Percentiles rank a stretch among this genome's conserved stretches.
Conservation (phyloP, 2,329 filamentous ascomycete genomes). For the Verticillium nubilum region DNA sequence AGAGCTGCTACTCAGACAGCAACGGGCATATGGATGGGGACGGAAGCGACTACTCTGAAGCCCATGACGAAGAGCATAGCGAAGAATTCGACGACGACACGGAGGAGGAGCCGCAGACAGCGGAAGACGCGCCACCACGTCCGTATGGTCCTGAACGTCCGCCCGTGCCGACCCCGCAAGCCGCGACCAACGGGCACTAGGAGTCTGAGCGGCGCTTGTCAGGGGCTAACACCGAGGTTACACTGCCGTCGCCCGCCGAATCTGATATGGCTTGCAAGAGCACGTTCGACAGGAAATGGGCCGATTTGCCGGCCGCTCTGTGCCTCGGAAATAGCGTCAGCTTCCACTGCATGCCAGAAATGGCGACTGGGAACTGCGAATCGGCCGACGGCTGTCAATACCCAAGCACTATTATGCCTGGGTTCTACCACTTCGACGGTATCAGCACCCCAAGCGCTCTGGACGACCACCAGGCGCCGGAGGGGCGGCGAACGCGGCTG, state of each 20-base stretch:
- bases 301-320: neutral
- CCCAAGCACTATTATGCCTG: neutral
- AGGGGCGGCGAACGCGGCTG: neutral
- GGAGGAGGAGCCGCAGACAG: constrained; percentile 41
- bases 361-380: neutral
- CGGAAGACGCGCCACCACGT: constrained; percentile 29
- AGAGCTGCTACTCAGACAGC: constrained; percentile 52
- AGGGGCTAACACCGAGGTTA: neutral
- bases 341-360: neutral
- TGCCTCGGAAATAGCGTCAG: neutral
- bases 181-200: constrained; percentile 40
- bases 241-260: neutral
- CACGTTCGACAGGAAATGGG: neutral
- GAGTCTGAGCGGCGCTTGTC: constrained; percentile 10
- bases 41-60: constrained; percentile 61
- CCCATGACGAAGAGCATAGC: constrained; percentile 56
- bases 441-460: neutral
- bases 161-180: constrained; percentile 27
- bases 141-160: constrained; percentile 44
- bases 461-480: neutral
- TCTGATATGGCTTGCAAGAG: neutral
- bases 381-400: neutral
- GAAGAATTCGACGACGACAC: constrained; percentile 61
- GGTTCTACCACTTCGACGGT: neutral
- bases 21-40: constrained; percentile 44